These are phyloP conservation scores for Plasmopara viticola DNA, from an alignment of 352 stramenopile species.

Conservation along the genomic window DNA sequence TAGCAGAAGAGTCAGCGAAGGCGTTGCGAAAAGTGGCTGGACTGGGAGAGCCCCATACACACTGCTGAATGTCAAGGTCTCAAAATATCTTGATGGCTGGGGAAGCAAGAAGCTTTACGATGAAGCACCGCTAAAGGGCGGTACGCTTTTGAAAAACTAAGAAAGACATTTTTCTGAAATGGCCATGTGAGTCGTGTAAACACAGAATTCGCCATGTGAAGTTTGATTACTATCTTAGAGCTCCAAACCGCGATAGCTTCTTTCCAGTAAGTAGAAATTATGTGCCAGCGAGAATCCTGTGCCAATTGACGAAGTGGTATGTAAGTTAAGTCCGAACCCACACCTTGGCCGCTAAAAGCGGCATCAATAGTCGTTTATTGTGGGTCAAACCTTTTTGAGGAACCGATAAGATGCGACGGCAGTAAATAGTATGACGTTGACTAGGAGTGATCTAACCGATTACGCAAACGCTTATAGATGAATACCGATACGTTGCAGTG, in stretches of 20 bases:
- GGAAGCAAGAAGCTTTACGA: neutral
- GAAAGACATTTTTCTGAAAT: constrained; percentile 7
- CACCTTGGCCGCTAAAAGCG: no score
- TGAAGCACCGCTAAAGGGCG: neutral
- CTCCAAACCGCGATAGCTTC: constrained; percentile 1
- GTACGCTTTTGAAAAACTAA: neutral
- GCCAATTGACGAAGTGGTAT: no score
- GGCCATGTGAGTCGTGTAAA: constrained; percentile 5
- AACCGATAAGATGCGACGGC: no score
- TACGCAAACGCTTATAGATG: no score
- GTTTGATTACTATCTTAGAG: constrained; percentile 5
- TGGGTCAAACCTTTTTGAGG: no score
- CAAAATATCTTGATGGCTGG: neutral
- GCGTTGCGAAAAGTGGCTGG: neutral
- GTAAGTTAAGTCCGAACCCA: no score
- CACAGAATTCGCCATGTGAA: constrained; percentile 4
- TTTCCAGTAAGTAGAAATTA: neutral
- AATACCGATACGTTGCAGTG: no score
- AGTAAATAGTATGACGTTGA: no score
- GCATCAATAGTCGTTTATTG: no score
- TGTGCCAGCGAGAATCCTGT: neutral
- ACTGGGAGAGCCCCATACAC: neutral
- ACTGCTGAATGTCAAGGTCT: neutral
- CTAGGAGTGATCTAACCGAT: no score
- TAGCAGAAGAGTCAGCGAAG: neutral